Conservation (phyloP, 345 rosid species). For the Euclidium syriacum region DNA sequence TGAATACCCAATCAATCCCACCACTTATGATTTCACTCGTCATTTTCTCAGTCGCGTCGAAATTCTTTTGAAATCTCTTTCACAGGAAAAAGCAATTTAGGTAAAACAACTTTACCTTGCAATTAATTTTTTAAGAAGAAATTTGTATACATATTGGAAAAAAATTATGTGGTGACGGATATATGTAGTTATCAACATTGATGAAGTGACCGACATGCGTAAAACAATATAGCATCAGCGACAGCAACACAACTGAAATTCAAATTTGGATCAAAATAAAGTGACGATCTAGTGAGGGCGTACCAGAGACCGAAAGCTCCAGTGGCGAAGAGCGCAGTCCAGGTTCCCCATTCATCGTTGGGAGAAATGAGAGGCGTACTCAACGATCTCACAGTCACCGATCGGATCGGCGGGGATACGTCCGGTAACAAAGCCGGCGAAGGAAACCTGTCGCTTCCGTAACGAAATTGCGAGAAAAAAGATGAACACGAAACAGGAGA, state of each 20-base stretch:
- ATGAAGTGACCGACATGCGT: neutral
- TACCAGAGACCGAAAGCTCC: slow-evolving; percentile 90
- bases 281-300: neutral
- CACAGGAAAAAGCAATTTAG: neutral
- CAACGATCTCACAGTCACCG: slow-evolving; percentile 49
- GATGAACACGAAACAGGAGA: slow-evolving; percentile 15
- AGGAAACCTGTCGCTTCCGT: slow-evolving; percentile 25
- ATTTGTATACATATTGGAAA: neutral
- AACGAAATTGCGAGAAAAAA: slow-evolving; percentile 5
- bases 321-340: slow-evolving; percentile 75
- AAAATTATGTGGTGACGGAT: neutral
- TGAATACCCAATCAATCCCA: neutral
- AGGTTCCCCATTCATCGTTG: slow-evolving; percentile 73
- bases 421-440: slow-evolving; percentile 20
- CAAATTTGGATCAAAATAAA: slow-evolving; percentile 2
- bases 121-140: too few species aligned
- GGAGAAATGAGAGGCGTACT: slow-evolving; percentile 61
- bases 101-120: neutral
- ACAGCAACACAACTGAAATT: too few species aligned
- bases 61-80: neutral
- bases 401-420: slow-evolving; percentile 18
- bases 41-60: too few species aligned
- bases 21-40: neutral
- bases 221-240: neutral
- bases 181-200: neutral